Evolutionary conservation across 2,329 filamentous ascomycete genomes (phyloP).

Genomic region (Calcarisporium arbuscula): DNA sequence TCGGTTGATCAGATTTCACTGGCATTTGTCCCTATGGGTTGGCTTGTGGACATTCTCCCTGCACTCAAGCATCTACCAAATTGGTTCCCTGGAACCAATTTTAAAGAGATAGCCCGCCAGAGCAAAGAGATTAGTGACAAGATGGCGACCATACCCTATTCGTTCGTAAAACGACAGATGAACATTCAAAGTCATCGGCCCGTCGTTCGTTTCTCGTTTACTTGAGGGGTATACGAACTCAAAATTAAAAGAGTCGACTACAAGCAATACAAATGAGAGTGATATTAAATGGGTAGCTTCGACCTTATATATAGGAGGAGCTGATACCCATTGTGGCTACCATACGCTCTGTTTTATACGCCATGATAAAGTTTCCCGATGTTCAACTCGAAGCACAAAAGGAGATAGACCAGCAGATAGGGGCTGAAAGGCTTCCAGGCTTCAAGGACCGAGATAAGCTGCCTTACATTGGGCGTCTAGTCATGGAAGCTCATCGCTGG

Average conservation of each 20-base stretch:
- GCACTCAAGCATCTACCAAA: slow-evolving; percentile 12
- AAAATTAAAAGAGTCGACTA: no score
- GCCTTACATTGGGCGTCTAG: slow-evolving; percentile 16
- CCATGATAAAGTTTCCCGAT: slow-evolving; percentile 8
- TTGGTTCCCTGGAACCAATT: slow-evolving; percentile 15
- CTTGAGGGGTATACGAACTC: no score
- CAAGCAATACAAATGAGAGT: no score
- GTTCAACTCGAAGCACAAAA: slow-evolving; percentile 10
- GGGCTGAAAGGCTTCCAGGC: slow-evolving; percentile 10
- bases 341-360: slow-evolving; percentile 2
- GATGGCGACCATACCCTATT: not conserved
- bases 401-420: slow-evolving; percentile 11
- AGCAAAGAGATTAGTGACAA: slow-evolving; percentile 1
- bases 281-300: slow-evolving; percentile 1
- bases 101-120: slow-evolving; percentile 12
- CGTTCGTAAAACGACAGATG: slow-evolving; percentile 4
- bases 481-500: slow-evolving; percentile 19
- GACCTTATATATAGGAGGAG: slow-evolving; percentile 4
- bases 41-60: slow-evolving; percentile 20
- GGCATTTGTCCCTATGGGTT: slow-evolving; percentile 13
- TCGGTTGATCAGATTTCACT: slow-evolving; percentile 13
- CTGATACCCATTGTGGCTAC: slow-evolving; percentile 5
- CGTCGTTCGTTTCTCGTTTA: slow-evolving; percentile 1
- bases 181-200: not conserved
- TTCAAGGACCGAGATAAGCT: slow-evolving; percentile 13